Evolutionary conservation across 2,329 filamentous ascomycete genomes (phyloP).

Genomic region (Venturiaceae sp.): DNA sequence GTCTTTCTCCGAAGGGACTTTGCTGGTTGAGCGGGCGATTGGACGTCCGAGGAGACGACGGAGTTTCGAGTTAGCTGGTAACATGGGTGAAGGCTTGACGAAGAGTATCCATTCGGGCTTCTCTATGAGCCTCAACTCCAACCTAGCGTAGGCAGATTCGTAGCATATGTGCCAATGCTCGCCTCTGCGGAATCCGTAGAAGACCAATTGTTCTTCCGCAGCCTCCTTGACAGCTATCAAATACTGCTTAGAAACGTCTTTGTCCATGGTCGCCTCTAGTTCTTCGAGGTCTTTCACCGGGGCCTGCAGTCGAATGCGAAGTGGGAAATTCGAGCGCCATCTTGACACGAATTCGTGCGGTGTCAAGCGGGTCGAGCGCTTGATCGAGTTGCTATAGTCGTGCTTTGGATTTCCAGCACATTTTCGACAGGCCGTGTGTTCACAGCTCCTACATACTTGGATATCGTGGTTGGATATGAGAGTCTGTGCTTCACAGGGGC

Average conservation of each 20-base stretch:
- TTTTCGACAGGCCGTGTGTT: slow-evolving; percentile 42
- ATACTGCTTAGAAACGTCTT: slow-evolving; percentile 10
- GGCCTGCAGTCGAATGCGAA: background rate
- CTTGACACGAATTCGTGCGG: background rate
- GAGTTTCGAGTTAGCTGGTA: slow-evolving; percentile 9
- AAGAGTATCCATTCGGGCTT: slow-evolving; percentile 20
- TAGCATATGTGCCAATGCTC: background rate
- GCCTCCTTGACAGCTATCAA: slow-evolving; percentile 7
- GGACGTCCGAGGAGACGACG: background rate
- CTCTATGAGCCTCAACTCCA: slow-evolving; percentile 25
- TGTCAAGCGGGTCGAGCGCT: slow-evolving; percentile 16
- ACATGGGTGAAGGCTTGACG: slow-evolving; percentile 11
- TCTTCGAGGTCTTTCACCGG: background rate
- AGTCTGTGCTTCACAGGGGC: slow-evolving; percentile 45
- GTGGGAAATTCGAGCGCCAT: background rate
- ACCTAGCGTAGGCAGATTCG: background rate
- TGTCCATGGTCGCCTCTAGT: slow-evolving; percentile 17
- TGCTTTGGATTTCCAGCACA: slow-evolving; percentile 48
- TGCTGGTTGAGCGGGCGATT: background rate
- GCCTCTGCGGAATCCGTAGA: background rate
- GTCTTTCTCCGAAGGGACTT: background rate
- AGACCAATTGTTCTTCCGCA: background rate
- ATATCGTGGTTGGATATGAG: slow-evolving; percentile 28
- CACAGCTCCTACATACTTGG: slow-evolving; percentile 40
- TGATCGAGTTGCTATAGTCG: slow-evolving; percentile 25